A percentile compares a stretch with the other conserved stretches of the same genome.
Conservation (phyloP, 2,329 filamentous ascomycete genomes). For the Fusarium fujikuroi region DNA sequence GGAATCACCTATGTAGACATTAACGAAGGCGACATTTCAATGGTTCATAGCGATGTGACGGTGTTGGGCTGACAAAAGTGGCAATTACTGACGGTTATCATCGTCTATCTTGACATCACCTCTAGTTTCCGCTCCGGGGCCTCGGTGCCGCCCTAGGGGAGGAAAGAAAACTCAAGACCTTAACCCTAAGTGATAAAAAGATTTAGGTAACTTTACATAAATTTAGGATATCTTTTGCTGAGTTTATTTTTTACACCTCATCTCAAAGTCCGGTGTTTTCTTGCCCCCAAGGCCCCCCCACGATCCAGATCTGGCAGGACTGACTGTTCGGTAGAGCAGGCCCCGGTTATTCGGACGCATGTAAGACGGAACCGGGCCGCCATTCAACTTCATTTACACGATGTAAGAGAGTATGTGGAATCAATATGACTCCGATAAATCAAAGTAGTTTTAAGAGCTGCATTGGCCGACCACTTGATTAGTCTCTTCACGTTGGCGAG, state of each 20-base stretch:
- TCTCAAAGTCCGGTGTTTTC: too few species aligned
- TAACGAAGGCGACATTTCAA: not conserved
- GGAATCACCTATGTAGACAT: slow-evolving; percentile 11
- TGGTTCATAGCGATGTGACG: slow-evolving; percentile 4
- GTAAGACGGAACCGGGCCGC: slow-evolving; percentile 29
- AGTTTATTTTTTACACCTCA: too few species aligned
- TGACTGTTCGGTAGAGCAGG: not conserved
- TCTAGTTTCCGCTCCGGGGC: slow-evolving; percentile 9
- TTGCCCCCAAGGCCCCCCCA: not conserved
- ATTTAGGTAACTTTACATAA: too few species aligned
- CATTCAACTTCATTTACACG: not conserved
- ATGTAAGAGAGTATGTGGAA: not conserved
- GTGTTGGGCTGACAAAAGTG: slow-evolving; percentile 36
- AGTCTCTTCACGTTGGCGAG: not conserved
- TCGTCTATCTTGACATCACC: slow-evolving; percentile 40
- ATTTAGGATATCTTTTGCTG: too few species aligned
- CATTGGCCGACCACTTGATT: not conserved
- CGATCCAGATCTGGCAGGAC: slow-evolving; percentile 6
- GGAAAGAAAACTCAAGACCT: too few species aligned
- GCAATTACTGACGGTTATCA: slow-evolving; percentile 25
- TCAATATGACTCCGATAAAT: not conserved
- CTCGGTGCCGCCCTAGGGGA: too few species aligned
- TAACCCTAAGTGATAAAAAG: too few species aligned
- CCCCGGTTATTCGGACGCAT: slow-evolving; percentile 25
- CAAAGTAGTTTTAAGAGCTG: not conserved